Base-by-base conservation (phyloP, 352 stramenopile genomes). In the Phytophthora pisi region DNA sequence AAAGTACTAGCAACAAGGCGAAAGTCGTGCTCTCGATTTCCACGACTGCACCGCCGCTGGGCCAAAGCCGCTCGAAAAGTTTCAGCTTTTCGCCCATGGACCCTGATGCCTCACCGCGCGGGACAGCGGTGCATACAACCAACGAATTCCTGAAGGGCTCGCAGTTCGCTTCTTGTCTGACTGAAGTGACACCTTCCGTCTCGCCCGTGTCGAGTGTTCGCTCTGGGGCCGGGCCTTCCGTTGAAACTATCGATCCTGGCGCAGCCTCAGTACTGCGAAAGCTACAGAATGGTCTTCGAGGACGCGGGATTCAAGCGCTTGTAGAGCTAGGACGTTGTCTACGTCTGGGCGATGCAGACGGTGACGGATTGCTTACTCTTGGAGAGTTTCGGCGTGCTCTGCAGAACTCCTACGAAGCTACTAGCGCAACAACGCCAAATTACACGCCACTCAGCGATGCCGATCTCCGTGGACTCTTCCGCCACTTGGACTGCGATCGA, bases 301-400 rank as follows among this genome's bases (percentile, higher is more conserved):
- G 60, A 13, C 72, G 87, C 20, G 90, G 90, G 2, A 75, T 92
- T 2, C 61, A 72, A 11, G 77, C 80, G 4, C 75, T 97, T 50
- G 86, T 94, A 20, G 74, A 77, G 8, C 73, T 97, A 20, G 85
- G 79, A 20, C 76, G 89, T 10, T 78, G 84, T 56, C 81, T 96
- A 34, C 79, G 86, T 10, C 68, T 93, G 15, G 79, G 81, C 24
- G 90, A 97, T 60, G 70, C 78, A 43, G 86, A 97, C 68, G 68
- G 70, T 28, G 84, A 90, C 65, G 82, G 77, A 0, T 60, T 79
- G 5, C 61, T 97, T 10, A 83, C 78, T 58, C 74, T 96, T 10
- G 67, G 68, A 13, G 88, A 97, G 61, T 96, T 97, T 68, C 90
- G 95, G 45, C 72, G 81, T 15, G 83, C 77, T 9, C 59, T 96